Base-by-base conservation (phyloP, 2,329 filamentous ascomycete species). In the Microdochium trichocladiopsis region DNA sequence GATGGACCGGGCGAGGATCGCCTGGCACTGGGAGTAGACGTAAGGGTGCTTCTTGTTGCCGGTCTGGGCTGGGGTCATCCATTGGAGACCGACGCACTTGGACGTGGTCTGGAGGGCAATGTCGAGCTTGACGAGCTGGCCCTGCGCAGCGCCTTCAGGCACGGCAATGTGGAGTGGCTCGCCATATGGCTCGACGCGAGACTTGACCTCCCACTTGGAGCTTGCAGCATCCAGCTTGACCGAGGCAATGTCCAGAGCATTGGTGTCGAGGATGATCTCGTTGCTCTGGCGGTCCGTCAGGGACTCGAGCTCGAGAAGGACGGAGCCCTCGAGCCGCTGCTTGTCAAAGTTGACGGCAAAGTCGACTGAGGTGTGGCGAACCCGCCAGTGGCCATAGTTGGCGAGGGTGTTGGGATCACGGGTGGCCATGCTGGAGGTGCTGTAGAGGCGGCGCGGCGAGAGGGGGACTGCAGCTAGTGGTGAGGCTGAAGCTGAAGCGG, bases 1-100 rank as follows among this genome's bases (percentile, higher is more conserved):
- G 55, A 97, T 82, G 48, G 91, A 95, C 55, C 94, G 85, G 45
- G 90, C 90, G 64, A 97, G 92, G 63, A 96, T 97, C 51, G 93
- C 92, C 75, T 99, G 93, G 69, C 92, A 96, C 74, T 97, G 94
- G 47, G 90, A 95, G 75, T 97, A 97, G 85, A 97, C 93, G 71
- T 96, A 97, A 1, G 93, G 93, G 60, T 95, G 88, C 70, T 91
- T 94, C 75, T 91, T 92, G 79, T 95, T 96, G 53, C 89, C 90
- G 1, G 94, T 97, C 73, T 97, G 94, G 28, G 87, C 87, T 2
- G 91, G 90, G 0, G 88, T 92, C 69, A 99, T 80, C 93, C 94
- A 99, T 71, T 97, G 93, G 56, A 99, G 76, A 10, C 93, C 93
- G 11, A 92, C 95, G 70, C 93, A 96, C 62, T 88, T 81, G 50